Percentiles rank a stretch among this genome's conserved stretches.
phyloP scores from a whole-genome alignment of 106 monocot genomes.

The Alisma plantagoaquatica region DNA sequence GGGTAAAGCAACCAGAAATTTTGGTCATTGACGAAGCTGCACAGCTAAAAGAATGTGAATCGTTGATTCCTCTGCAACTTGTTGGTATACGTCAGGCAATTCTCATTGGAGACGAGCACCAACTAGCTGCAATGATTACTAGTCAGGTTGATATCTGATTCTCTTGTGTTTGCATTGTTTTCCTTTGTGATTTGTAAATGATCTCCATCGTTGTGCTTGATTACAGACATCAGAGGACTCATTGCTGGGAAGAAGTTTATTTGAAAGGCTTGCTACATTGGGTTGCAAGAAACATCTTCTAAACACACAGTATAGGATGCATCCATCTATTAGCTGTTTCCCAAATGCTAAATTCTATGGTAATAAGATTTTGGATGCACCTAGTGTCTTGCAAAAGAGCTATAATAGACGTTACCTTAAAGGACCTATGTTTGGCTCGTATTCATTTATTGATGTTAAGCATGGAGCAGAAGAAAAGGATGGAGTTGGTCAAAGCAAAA shows the following conservation, averaged over 20 bases:
- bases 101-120: conserved; percentile 20
- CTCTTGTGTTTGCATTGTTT: neutral
- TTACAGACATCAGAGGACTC: neutral
- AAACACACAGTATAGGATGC: conserved; percentile 30
- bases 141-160: conserved; percentile 5
- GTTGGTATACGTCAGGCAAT: conserved; percentile 5
- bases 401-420: neutral
- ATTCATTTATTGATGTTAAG: conserved; percentile 40
- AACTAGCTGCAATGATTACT: conserved; percentile 13
- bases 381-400: neutral
- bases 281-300: conserved; percentile 15
- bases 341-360: neutral
- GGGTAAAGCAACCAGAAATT: neutral
- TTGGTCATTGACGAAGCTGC: conserved; percentile 18
- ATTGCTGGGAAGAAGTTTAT: conserved; percentile 5
- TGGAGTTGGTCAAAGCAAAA: conserved; percentile 26
- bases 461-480: conserved; percentile 26
- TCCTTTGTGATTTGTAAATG: neutral
- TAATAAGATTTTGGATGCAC: neutral
- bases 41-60: conserved; percentile 23
- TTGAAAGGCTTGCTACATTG: conserved; percentile 14
- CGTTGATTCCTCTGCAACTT: conserved; percentile 13
- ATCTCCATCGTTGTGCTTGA: neutral
- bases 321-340: conserved; percentile 2
- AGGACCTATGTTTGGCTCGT: conserved; percentile 1